Evolutionary conservation across 768 basidiomycete genomes (phyloP).

Genomic region (Boletales sp.): DNA sequence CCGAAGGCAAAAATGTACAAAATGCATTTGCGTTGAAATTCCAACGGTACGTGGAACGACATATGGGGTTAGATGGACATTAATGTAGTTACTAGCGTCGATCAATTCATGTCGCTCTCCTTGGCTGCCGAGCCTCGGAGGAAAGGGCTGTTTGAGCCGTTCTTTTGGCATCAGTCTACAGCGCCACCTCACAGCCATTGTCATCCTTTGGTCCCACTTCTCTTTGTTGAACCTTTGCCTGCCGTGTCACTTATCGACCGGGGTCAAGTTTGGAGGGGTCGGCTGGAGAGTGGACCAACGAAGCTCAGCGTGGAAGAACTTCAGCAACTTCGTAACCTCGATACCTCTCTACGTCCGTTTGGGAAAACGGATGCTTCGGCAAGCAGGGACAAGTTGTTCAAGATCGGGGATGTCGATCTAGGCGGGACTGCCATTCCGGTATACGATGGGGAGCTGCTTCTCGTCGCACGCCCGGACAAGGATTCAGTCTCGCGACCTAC

Average conservation of each 20-base stretch:
- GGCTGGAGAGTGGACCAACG: slow-evolving; percentile 59
- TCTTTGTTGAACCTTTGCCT: slow-evolving; percentile 76
- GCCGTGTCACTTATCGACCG: slow-evolving; percentile 67
- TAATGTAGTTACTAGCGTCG: slow-evolving; percentile 43
- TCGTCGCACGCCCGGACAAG: slow-evolving; percentile 57
- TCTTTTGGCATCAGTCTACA: slow-evolving; percentile 59
- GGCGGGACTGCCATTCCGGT: slow-evolving; percentile 72
- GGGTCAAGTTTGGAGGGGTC: slow-evolving; percentile 56
- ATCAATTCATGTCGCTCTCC: slow-evolving; percentile 77
- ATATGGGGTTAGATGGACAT: neutral
- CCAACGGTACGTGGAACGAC: slow-evolving; percentile 46
- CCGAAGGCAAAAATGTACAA: slow-evolving; percentile 34
- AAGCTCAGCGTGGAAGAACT: slow-evolving; percentile 51
- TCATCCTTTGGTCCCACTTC: slow-evolving; percentile 56
- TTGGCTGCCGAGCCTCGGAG: slow-evolving; percentile 70
- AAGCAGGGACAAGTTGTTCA: slow-evolving; percentile 27
- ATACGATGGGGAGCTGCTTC: slow-evolving; percentile 68
- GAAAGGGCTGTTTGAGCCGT: slow-evolving; percentile 73
- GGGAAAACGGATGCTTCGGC: slow-evolving; percentile 12
- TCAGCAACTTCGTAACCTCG: slow-evolving; percentile 53
- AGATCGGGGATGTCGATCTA: slow-evolving; percentile 43
- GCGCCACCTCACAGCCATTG: slow-evolving; percentile 36
- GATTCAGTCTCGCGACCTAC: slow-evolving; percentile 54
- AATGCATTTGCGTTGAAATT: slow-evolving; percentile 52
- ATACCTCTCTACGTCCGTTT: slow-evolving; percentile 39